A percentile compares a stretch with the other conserved stretches of the same genome.
Conservation (phyloP, 2,329 filamentous ascomycete species). For the Verticillium isaacii region DNA sequence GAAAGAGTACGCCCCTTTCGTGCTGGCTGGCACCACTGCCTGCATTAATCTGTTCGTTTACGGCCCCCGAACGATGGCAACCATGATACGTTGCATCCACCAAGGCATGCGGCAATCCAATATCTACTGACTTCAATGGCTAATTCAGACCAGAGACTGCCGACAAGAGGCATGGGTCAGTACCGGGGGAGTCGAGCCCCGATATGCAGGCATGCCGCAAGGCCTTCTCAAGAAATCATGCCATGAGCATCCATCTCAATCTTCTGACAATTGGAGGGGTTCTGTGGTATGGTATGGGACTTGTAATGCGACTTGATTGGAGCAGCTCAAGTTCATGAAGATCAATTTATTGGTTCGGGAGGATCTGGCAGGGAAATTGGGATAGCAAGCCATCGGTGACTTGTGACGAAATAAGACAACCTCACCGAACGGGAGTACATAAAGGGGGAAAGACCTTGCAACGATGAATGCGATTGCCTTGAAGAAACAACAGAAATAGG, state of each 20-base stretch:
- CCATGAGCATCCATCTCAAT: conserved; percentile 38
- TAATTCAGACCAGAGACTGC: conserved; percentile 10
- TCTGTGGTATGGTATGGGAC: conserved; percentile 22
- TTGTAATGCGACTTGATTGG: conserved; percentile 17
- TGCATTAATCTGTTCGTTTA: conserved; percentile 29
- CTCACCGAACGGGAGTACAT: too few relatives aligned
- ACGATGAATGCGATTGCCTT: too few relatives aligned
- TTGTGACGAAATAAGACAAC: too few relatives aligned
- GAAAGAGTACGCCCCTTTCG: conserved; percentile 27
- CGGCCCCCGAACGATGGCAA: conserved; percentile 27
- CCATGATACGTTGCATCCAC: conserved; percentile 24
- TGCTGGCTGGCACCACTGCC: conserved; percentile 22
- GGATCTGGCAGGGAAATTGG: too few relatives aligned
- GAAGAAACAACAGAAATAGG: too few relatives aligned
- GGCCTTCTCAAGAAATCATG: conserved; percentile 28
- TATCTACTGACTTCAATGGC: neutral
- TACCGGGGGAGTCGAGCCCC: conserved; percentile 8
- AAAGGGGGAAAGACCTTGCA: too few relatives aligned
- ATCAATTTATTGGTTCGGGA: too few relatives aligned
- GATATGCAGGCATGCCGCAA: conserved; percentile 23
- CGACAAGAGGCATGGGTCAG: conserved; percentile 10
- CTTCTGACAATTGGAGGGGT: conserved; percentile 26
- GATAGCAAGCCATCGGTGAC: too few relatives aligned
- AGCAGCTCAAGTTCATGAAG: too few relatives aligned
- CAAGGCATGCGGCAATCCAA: conserved; percentile 17